Evolutionary conservation across 179 eudicot genomes (phyloP), one percentile per base, ranked within the genome.

Genomic region (Nepenthes alata): DNA sequence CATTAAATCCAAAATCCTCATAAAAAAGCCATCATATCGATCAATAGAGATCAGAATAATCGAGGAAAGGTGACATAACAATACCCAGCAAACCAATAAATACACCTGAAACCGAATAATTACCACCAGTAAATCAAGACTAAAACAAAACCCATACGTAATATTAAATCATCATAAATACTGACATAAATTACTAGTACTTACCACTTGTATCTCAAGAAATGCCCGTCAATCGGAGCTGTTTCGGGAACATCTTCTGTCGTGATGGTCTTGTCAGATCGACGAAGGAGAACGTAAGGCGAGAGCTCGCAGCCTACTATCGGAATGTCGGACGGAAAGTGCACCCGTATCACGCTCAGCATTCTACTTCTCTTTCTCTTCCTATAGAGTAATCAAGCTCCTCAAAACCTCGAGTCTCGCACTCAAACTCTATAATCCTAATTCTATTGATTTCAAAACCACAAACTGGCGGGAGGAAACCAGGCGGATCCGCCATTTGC

Each of bases 261-360:
- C 37, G 72, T 59, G 3, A 77, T 65, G 37, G 74, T 12, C 67
- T 93, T 87, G 58, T 89, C 95, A 3, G 87, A 75, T 35, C 82
- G 85, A 4, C 84, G 80, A 16, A 85, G 57, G 9, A 87, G 76
- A 54, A 93, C 95, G 59, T 93, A 93, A 1, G 98, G 98, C 60
- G 89, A 69, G 45, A 91, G 87, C 78, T 91, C 98, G 39, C 98
- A 91, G 13, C 98, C 98, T 62, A 93, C 98, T 61, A 93, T 93
- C 48, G 98, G 98, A 77, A 93, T 93, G 37, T 93, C 98, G 72
- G 98, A 93, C 57, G 98, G 98, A 8, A 93, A 79, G 68, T 93
- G 91, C 68, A 89, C 90, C 60, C 98, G 74, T 14, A 81, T 72
- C 80, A 93, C 90, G 61, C 72, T 93, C 95, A 93, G 79, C 98